phyloP scores from a whole-genome alignment of 495 filamentous ascomycete species.

The Aspergillus taichungensis region DNA sequence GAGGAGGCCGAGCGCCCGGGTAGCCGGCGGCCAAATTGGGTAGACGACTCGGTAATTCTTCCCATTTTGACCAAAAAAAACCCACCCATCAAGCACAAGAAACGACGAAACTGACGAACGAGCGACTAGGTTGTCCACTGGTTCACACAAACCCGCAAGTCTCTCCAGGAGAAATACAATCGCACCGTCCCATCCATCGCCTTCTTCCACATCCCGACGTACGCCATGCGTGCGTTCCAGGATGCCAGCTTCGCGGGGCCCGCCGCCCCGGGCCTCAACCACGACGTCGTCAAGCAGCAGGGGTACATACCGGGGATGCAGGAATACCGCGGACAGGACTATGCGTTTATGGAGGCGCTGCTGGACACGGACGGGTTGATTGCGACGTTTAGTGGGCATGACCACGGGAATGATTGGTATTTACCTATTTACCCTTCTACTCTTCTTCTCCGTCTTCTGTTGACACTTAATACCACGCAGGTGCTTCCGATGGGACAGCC shows the following conservation, averaged over 20 bases:
- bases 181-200: constrained; percentile 51
- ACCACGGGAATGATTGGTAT: constrained; percentile 63
- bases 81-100: not conserved
- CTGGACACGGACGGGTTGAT: constrained; percentile 47
- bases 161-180: constrained; percentile 31
- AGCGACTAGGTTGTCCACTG: constrained; percentile 45
- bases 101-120: not conserved
- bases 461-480: constrained; percentile 6
- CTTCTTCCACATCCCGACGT: constrained; percentile 65
- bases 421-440: not conserved
- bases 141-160: constrained; percentile 41
- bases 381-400: constrained; percentile 59
- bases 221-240: constrained; percentile 47
- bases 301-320: constrained; percentile 11
- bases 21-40: constrained; percentile 26
- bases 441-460: too few species aligned
- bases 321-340: constrained; percentile 43
- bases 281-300: constrained; percentile 35
- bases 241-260: constrained; percentile 27
- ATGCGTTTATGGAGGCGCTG: constrained; percentile 57
- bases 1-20: constrained; percentile 19
- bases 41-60: constrained; percentile 20
- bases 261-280: constrained; percentile 56
- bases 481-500: constrained; percentile 32
- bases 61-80: too few species aligned